phyloP scores from a whole-genome alignment of 2,329 filamentous ascomycete genomes.

The Colletotrichum lini region DNA sequence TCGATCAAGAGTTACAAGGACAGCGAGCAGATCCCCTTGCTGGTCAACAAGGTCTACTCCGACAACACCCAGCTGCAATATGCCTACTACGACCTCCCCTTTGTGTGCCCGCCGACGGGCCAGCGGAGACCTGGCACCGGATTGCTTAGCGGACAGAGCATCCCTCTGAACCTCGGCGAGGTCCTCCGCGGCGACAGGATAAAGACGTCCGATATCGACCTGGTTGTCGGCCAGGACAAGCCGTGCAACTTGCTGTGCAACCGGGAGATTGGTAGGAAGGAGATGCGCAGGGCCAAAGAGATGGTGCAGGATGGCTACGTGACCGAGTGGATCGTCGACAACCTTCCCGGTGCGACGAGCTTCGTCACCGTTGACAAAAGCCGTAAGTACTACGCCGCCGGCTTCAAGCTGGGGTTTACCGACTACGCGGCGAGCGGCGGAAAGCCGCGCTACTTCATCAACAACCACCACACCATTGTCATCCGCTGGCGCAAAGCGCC shows the following conservation, averaged over 20 bases:
- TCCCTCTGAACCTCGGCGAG: slow-evolving; percentile 88
- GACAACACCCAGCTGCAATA: slow-evolving; percentile 93
- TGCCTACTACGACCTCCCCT: slow-evolving; percentile 90
- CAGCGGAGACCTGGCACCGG: slow-evolving; percentile 75
- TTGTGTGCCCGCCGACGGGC: slow-evolving; percentile 85
- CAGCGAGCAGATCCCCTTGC: slow-evolving; percentile 83
- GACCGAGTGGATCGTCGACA: slow-evolving; percentile 95
- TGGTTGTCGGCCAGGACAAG: slow-evolving; percentile 82
- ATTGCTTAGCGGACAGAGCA: slow-evolving; percentile 81
- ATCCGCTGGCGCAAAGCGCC: slow-evolving; percentile 82
- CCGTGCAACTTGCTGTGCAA: slow-evolving; percentile 82
- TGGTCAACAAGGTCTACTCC: slow-evolving; percentile 93
- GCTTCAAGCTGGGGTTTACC: slow-evolving; percentile 88
- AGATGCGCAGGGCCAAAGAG: slow-evolving; percentile 77
- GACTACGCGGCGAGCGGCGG: slow-evolving; percentile 73
- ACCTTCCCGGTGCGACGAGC: slow-evolving; percentile 88
- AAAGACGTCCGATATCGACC: slow-evolving; percentile 85
- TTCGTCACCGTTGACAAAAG: slow-evolving; percentile 90
- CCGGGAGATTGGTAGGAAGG: slow-evolving; percentile 73
- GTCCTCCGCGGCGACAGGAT: slow-evolving; percentile 90
- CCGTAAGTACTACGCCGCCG: slow-evolving; percentile 89
- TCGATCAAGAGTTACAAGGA: slow-evolving; percentile 86
- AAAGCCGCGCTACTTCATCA: slow-evolving; percentile 79
- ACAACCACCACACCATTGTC: slow-evolving; percentile 91
- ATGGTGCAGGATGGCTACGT: slow-evolving; percentile 85